Conservation (phyloP, 345 rosid species). For the Brassica napus region DNA sequence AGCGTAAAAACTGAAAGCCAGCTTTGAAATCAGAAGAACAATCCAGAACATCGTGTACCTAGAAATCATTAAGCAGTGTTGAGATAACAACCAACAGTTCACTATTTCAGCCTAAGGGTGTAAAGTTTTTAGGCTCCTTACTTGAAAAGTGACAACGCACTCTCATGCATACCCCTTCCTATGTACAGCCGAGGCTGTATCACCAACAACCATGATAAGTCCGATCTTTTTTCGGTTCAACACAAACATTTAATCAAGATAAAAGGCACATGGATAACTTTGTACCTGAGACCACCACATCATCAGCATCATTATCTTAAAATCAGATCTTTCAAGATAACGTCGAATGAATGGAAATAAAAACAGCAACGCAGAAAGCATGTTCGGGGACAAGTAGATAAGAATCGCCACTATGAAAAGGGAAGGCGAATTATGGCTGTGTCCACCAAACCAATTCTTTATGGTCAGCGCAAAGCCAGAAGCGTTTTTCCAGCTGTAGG, state of each 20-base stretch:
- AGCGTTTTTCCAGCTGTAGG: conserved; percentile 55
- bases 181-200: conserved; percentile 57
- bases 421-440: conserved; percentile 48
- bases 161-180: conserved; percentile 72
- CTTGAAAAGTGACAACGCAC: conserved; percentile 51
- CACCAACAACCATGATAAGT: conserved; percentile 24
- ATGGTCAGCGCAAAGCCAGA: conserved; percentile 51
- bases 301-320: conserved; percentile 49
- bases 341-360: conserved; percentile 56
- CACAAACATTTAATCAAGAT: not conserved
- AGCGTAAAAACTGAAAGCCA: conserved; percentile 57
- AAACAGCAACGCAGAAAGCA: conserved; percentile 53
- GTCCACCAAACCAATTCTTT: conserved; percentile 59
- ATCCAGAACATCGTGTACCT: conserved; percentile 71
- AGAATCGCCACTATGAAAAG: conserved; percentile 51
- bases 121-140: conserved; percentile 34
- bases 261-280: conserved; percentile 16
- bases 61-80: conserved; percentile 17
- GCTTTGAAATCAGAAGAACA: conserved; percentile 51
- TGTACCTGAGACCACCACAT: conserved; percentile 77
- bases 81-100: not conserved
- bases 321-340: conserved; percentile 50
- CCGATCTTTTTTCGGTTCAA: conserved; percentile 18
- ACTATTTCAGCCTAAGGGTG: not conserved
- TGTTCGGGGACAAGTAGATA: conserved; percentile 54